Evolutionary conservation across 441 rosid species (phyloP), one percentile per base, ranked within the genome.

Genomic region (Populus trichocarpa): DNA sequence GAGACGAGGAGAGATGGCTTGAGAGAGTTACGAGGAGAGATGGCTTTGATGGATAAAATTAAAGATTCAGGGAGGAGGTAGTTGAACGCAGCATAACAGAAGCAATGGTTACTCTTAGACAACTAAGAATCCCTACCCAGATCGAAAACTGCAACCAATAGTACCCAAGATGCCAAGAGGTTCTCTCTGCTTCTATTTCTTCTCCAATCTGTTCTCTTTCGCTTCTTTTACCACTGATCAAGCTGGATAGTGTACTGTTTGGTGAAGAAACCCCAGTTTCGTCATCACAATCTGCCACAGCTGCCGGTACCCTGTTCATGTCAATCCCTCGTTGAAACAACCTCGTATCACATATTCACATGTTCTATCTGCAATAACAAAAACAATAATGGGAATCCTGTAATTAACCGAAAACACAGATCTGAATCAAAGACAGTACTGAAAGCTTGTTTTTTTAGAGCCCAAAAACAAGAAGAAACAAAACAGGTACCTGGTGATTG

Each of bases 241-340:
- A 46, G 77, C 94, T 90, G 30, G 97, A 95, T 42, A 95, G 71
- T 5, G 96, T 88, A 83, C 97, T 93, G 86, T 92, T 93, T 2
- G 97, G 97, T 0, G 99, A 95, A 1, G 99, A 93, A 16, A 83
- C 90, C 36, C 90, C 93, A 5, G 78, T 85, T 73, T 93, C 97
- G 57, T 90, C 96, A 42, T 93, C 97, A 30, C 83, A 83, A 38
- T 88, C 93, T 38, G 25, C 78, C 72, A 50, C 14, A 13, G 89
- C 63, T 6, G 42, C 40, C 8, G 95, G 90, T 11, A 80, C 84
- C 66, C 85, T 80, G 83, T 95, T 95, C 85, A 90, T 88, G 78
- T 95, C 94, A 10, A 92, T 84, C 67, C 95, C 93, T 9, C 93
- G 78, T 11, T 84, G 77, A 75, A 87, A 86, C 50, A 90, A 76